Evolutionary conservation across 805 yeast species (phyloP).

Genomic region (Ogataea angusta): DNA sequence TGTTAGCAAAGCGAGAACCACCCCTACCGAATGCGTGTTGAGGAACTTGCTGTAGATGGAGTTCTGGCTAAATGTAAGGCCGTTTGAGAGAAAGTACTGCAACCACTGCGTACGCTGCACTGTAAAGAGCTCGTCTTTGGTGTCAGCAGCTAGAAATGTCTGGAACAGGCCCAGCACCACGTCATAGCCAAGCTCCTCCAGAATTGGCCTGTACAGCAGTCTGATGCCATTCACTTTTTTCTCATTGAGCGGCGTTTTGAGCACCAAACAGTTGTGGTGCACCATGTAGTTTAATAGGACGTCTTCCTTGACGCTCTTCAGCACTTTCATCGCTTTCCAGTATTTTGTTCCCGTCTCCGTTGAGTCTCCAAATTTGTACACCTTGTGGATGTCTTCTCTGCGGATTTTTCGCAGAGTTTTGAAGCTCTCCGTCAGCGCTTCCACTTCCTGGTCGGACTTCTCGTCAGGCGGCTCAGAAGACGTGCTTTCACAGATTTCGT

Average conservation of each 20-base stretch:
- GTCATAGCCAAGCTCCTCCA: conserved; percentile 22
- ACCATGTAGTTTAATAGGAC: conserved; percentile 29
- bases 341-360: conserved; percentile 40
- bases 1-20: conserved; percentile 12
- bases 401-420: conserved; percentile 50
- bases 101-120: conserved; percentile 26
- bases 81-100: conserved; percentile 21
- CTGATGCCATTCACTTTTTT: conserved; percentile 28
- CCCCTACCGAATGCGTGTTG: conserved; percentile 12
- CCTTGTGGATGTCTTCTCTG: conserved; percentile 39
- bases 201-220: conserved; percentile 30
- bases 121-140: neutral
- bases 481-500: conserved; percentile 26
- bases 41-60: conserved; percentile 22
- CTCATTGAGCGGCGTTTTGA: conserved; percentile 24
- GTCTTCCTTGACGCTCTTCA: conserved; percentile 17
- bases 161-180: conserved; percentile 16
- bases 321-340: conserved; percentile 36
- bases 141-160: conserved; percentile 11
- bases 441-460: conserved; percentile 13
- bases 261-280: conserved; percentile 33
- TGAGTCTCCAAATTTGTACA: conserved; percentile 43
- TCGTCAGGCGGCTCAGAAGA: conserved; percentile 22
- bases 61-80: conserved; percentile 19
- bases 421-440: conserved; percentile 35